Evolutionary conservation across 2,329 filamentous ascomycete genomes (phyloP).

Genomic region (Aureobasidium sp.): DNA sequence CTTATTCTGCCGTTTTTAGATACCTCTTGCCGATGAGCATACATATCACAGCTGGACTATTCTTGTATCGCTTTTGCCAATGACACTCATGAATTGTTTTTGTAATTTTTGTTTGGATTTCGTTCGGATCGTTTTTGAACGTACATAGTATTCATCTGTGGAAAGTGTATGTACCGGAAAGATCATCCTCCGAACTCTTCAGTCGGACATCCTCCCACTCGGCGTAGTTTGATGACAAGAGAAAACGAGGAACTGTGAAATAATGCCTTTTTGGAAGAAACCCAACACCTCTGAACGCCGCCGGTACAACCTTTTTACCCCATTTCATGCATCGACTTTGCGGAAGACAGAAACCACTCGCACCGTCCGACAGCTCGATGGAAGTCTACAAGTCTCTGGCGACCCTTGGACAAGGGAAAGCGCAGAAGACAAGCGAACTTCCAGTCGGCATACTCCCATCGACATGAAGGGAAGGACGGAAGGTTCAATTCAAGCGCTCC

Average conservation of each 20-base stretch:
- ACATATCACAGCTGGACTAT: not conserved
- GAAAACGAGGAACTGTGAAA: not conserved
- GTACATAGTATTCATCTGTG: constrained; percentile 3
- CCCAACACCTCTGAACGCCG: constrained; percentile 9
- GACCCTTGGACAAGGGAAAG: not conserved
- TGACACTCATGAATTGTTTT: not conserved
- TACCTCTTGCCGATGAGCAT: not conserved
- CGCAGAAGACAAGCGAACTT: not conserved
- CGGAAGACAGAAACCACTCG: not conserved
- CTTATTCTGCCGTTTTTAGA: not conserved
- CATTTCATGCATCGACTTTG: constrained; percentile 11
- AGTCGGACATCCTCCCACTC: not conserved
- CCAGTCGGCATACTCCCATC: not conserved
- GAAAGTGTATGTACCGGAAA: constrained; percentile 5
- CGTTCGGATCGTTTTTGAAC: not conserved
- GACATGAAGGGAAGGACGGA: not conserved
- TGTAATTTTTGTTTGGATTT: not conserved
- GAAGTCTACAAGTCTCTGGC: not conserved
- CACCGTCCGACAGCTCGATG: not conserved
- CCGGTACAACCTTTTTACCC: not conserved
- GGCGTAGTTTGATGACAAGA: not conserved
- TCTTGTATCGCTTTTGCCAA: not conserved
- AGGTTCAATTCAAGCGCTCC: not conserved
- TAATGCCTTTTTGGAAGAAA: constrained; percentile 4
- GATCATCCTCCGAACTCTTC: not conserved